These are phyloP conservation scores for Ganoderma multipileum DNA, from an alignment of 1,284 basidiomycete species.

Conservation along the genomic window DNA sequence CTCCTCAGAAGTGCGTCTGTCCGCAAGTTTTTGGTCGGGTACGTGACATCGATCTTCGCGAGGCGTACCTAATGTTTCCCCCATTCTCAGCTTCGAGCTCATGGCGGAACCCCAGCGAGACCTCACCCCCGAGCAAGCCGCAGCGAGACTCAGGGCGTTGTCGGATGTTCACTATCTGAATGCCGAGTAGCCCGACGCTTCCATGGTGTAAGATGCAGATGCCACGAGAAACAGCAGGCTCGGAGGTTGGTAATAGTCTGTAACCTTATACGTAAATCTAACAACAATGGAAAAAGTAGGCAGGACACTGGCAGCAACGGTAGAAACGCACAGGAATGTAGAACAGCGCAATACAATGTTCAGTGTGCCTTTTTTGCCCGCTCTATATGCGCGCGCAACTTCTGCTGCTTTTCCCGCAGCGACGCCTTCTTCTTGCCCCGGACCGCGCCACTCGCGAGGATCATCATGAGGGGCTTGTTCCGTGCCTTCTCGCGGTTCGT, in stretches of 20 bases:
- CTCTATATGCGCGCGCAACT: slow-evolving; percentile 76
- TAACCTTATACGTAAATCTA: slow-evolving; percentile 8
- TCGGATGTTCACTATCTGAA: slow-evolving; percentile 60
- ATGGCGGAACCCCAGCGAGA: slow-evolving; percentile 94
- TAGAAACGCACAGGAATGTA: not conserved
- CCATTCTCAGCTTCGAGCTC: slow-evolving; percentile 76
- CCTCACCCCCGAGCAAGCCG: slow-evolving; percentile 91
- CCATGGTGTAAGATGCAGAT: slow-evolving; percentile 19
- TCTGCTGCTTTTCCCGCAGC: slow-evolving; percentile 85
- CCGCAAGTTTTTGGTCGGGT: slow-evolving; percentile 93
- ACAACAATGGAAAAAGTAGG: not conserved
- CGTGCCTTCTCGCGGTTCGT: slow-evolving; percentile 91
- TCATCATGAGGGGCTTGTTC: slow-evolving; percentile 96
- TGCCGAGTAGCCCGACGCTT: slow-evolving; percentile 14
- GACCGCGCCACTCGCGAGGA: slow-evolving; percentile 77
- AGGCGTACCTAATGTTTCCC: not conserved
- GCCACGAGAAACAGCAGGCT: slow-evolving; percentile 19
- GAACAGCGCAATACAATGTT: not conserved
- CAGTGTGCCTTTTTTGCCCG: slow-evolving; percentile 62
- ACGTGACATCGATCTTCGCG: slow-evolving; percentile 39
- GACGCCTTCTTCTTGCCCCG: slow-evolving; percentile 89
- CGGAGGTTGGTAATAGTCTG: not conserved
- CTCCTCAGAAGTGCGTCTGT: slow-evolving; percentile 84
- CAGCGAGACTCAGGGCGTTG: slow-evolving; percentile 63
- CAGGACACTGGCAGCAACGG: not conserved